Base-by-base conservation (phyloP, 78 protist genomes). In the Cavenderia fasciculata region DNA sequence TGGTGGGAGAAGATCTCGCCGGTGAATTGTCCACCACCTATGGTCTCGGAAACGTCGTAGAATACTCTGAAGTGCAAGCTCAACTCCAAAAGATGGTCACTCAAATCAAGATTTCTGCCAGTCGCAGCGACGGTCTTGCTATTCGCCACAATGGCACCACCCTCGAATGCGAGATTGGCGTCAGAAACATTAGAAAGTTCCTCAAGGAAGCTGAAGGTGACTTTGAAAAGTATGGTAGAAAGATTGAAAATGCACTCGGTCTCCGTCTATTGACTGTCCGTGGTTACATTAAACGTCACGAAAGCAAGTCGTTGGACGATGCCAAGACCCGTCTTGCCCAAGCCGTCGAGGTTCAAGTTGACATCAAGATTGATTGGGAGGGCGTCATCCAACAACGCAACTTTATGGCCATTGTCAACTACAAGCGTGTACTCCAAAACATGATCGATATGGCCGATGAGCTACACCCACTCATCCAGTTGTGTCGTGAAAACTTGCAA, bases 1-100 rank as follows among this genome's bases (percentile, higher is more conserved):
- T 19, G 4, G 65, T 68, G 25, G 56, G 79, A 21, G 90, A 82
- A 40, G 59, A 52, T 18, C 52, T 82, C 10, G 49, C 71, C 2
- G n/a, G 2, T 27, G 63, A 68, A 27, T 56, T 82, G 0, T 3
- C 76, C 12, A 57, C 16, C 1, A 6, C 16, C 36, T 36, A 16
- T 41, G 90, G 78, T 56, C 68, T 82, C 29, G 90, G 76, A 38
- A 69, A 61, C 31, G n/a, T 70, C 43, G 46, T 43, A 12, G 90
- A 82, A 68, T 82, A 52, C 47, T 8, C 31, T 11, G 90, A 82
- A 31, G 75, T 82, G 18, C 54, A 68, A 68, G 25, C 33, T 33
- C 19, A 18, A 0, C 27, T 52, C 0, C n/a, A 43, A 5, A 33
- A 63, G 3, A 19, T 63, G 47, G 72, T 38, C 72, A 27, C 59